These are phyloP conservation scores for Acacia concinna DNA, from an alignment of 331 rosid species.

Conservation along the genomic window DNA sequence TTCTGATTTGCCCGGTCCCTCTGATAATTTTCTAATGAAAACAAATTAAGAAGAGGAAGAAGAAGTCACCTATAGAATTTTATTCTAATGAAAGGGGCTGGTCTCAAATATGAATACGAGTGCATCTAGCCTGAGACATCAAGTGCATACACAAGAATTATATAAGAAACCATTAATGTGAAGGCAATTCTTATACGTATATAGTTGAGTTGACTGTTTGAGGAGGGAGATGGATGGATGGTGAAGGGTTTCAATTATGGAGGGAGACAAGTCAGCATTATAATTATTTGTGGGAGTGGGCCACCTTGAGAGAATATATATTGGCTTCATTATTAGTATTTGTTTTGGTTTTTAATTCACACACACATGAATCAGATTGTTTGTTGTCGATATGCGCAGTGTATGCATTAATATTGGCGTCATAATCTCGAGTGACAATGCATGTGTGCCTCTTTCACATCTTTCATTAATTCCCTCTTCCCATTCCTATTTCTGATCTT, in stretches of 20 bases:
- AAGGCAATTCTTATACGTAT: too few species aligned
- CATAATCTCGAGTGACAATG: not conserved
- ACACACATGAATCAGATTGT: not conserved
- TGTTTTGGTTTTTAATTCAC: not conserved
- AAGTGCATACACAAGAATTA: too few species aligned
- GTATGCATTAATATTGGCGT: not conserved
- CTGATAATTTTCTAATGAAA: too few species aligned
- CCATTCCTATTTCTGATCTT: too few species aligned
- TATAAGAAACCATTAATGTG: not conserved
- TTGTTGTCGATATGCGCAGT: not conserved
- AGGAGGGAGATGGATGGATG: not conserved
- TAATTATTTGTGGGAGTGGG: too few species aligned
- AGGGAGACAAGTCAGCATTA: not conserved
- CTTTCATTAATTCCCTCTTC: too few species aligned
- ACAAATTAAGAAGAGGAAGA: too few species aligned
- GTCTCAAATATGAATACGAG: too few species aligned
- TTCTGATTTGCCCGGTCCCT: too few species aligned
- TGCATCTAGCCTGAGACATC: too few species aligned
- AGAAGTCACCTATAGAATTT: too few species aligned
- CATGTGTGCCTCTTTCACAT: not conserved
- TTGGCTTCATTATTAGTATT: not conserved
- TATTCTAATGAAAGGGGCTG: too few species aligned
- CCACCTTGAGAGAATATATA: not conserved
- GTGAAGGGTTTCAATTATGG: not conserved
- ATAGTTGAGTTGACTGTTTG: not conserved